A percentile compares a stretch with the other conserved stretches of the same genome.
Evolutionary conservation across 2,329 filamentous ascomycete species (phyloP).

Genomic region (Beauveria pseudobassiana): DNA sequence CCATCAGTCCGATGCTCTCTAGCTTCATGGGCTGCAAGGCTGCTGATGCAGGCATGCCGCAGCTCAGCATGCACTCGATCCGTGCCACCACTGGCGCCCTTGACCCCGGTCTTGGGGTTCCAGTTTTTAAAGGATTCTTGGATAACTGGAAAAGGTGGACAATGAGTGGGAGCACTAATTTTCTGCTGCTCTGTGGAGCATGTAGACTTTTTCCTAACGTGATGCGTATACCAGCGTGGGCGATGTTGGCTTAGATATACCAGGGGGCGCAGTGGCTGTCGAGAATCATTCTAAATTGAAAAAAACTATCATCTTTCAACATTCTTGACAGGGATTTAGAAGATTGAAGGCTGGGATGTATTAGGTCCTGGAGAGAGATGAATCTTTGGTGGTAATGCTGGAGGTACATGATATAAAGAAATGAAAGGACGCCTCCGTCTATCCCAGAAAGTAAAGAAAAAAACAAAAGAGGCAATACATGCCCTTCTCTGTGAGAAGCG

Average conservation of each 20-base stretch:
- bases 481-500: neutral
- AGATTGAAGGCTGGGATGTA: neutral
- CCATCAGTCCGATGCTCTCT: slow-evolving; percentile 87
- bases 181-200: neutral
- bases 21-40: slow-evolving; percentile 72
- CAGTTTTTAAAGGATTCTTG: slow-evolving; percentile 86
- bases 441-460: neutral
- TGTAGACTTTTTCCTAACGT: too few species aligned
- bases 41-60: slow-evolving; percentile 82
- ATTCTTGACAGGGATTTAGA: neutral
- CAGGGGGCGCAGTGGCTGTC: neutral
- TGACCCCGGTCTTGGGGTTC: slow-evolving; percentile 82
- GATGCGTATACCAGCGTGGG: neutral
- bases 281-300: neutral
- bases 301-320: too few species aligned
- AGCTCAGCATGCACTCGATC: slow-evolving; percentile 91
- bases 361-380: neutral
- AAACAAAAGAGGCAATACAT: neutral
- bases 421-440: neutral
- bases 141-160: slow-evolving; percentile 82
- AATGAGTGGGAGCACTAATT: slow-evolving; percentile 55
- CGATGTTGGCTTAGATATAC: neutral
- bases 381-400: neutral
- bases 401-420: neutral
- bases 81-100: slow-evolving; percentile 78